Percentiles rank a stretch among this genome's conserved stretches.
Evolutionary conservation across 2,329 filamentous ascomycete genomes (phyloP).

Genomic region (Chalaropsis thielavioides): DNA sequence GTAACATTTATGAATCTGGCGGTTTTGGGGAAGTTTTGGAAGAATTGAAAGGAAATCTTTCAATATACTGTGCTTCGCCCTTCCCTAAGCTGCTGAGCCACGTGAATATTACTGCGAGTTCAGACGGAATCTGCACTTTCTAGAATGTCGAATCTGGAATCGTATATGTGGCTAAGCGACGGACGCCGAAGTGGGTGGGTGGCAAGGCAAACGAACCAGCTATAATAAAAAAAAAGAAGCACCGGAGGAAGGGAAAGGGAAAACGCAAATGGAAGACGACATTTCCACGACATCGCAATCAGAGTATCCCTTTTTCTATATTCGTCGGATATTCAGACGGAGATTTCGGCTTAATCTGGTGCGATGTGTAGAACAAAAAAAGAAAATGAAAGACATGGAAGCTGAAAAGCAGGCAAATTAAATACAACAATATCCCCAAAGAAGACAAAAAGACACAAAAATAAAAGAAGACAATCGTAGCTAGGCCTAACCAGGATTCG

Average conservation of each 20-base stretch:
- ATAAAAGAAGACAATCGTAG: neutral
- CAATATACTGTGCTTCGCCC: neutral
- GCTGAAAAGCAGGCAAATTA: neutral
- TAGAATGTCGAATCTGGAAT: neutral
- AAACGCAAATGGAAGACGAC: neutral
- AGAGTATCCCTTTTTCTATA: neutral
- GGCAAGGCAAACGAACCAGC: neutral
- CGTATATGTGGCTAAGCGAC: constrained; percentile 3
- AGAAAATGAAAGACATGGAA: neutral
- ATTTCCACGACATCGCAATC: too few relatives aligned
- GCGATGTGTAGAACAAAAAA: neutral
- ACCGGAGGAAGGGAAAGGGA: neutral
- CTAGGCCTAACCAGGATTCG: constrained; percentile 16
- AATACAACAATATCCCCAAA: too few relatives aligned
- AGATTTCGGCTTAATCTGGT: neutral
- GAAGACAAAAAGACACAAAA: neutral
- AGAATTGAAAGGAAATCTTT: too few relatives aligned
- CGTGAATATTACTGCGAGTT: neutral
- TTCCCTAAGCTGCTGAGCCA: neutral
- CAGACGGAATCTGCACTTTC: neutral
- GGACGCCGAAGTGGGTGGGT: neutral
- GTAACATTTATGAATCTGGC: too few relatives aligned
- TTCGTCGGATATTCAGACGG: neutral
- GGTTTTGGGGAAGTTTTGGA: too few relatives aligned
- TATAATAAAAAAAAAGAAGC: neutral